These are phyloP conservation scores for Acephala macrosclerotiorum DNA, from an alignment of 2,329 filamentous ascomycete genomes.

Conservation along the genomic window DNA sequence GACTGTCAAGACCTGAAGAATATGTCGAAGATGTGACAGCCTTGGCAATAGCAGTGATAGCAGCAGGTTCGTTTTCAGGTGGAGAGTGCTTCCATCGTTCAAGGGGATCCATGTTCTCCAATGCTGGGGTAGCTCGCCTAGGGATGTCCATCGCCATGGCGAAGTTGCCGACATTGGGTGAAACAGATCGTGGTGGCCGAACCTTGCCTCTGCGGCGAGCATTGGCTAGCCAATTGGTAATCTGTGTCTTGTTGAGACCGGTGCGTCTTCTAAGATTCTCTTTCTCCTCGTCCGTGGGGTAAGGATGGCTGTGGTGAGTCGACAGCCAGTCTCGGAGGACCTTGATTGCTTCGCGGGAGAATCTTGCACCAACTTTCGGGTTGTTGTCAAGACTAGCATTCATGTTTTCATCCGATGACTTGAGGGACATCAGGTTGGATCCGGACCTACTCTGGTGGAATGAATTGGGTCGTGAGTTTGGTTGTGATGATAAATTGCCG, in stretches of 20 bases:
- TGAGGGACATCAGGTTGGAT: slow-evolving; percentile 32
- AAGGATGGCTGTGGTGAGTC: slow-evolving; percentile 81
- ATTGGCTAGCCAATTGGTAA: slow-evolving; percentile 93
- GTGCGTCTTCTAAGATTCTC: slow-evolving; percentile 80
- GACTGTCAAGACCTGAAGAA: slow-evolving; percentile 64
- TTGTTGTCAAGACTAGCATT: slow-evolving; percentile 54
- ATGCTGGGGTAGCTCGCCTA: slow-evolving; percentile 60
- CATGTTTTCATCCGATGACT: slow-evolving; percentile 65
- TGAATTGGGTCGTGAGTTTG: slow-evolving; percentile 15
- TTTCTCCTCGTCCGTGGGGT: slow-evolving; percentile 88
- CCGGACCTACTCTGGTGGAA: slow-evolving; percentile 27
- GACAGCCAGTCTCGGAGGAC: slow-evolving; percentile 86
- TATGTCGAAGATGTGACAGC: slow-evolving; percentile 61
- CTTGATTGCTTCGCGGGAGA: slow-evolving; percentile 81
- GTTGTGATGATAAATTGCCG: background rate
- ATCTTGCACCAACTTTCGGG: slow-evolving; percentile 75
- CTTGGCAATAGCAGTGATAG: slow-evolving; percentile 67
- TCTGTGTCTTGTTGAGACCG: slow-evolving; percentile 82
- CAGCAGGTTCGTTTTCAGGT: slow-evolving; percentile 73
- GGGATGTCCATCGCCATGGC: slow-evolving; percentile 78
- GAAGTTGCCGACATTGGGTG: slow-evolving; percentile 68
- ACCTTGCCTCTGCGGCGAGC: slow-evolving; percentile 84
- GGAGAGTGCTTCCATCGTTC: slow-evolving; percentile 75
- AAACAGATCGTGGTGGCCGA: slow-evolving; percentile 70
- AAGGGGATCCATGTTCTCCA: slow-evolving; percentile 66